phyloP scores from a whole-genome alignment of 306 rosid species.

The Amphicarpaea edgeworthii region DNA sequence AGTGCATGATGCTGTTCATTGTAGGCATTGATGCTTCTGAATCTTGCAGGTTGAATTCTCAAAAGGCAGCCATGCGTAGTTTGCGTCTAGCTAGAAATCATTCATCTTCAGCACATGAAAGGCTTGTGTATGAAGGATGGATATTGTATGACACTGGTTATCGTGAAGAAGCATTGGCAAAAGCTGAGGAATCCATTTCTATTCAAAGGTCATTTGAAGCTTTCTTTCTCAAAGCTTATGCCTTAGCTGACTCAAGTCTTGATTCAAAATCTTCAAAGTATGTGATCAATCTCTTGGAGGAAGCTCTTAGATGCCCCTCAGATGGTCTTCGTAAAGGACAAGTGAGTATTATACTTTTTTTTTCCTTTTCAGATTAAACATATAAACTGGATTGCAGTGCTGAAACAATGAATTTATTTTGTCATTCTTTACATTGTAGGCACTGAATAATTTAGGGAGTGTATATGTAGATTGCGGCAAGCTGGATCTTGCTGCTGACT shows the following conservation, averaged over 20 bases:
- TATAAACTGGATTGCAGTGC: neutral
- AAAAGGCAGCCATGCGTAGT: conserved; percentile 7
- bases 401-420: neutral
- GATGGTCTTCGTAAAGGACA: conserved; percentile 10
- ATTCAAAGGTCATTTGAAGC: conserved; percentile 12
- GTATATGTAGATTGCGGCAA: conserved; percentile 14
- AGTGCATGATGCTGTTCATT: neutral
- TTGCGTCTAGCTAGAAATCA: conserved; percentile 16
- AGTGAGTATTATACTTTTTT: neutral
- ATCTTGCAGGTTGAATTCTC: conserved; percentile 8
- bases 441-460: conserved; percentile 1
- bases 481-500: neutral
- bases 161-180: conserved; percentile 7
- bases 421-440: conserved; percentile 5
- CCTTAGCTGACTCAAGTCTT: conserved; percentile 7
- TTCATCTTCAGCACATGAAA: conserved; percentile 5
- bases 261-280: neutral
- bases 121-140: conserved; percentile 16
- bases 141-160: conserved; percentile 10
- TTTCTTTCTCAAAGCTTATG: conserved; percentile 14
- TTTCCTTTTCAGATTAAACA: neutral
- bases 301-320: conserved; percentile 9
- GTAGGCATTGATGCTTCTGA: neutral
- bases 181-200: conserved; percentile 12
- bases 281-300: conserved; percentile 19